Conservation (phyloP, 768 basidiomycete species). For the Suillus clintonianus region DNA sequence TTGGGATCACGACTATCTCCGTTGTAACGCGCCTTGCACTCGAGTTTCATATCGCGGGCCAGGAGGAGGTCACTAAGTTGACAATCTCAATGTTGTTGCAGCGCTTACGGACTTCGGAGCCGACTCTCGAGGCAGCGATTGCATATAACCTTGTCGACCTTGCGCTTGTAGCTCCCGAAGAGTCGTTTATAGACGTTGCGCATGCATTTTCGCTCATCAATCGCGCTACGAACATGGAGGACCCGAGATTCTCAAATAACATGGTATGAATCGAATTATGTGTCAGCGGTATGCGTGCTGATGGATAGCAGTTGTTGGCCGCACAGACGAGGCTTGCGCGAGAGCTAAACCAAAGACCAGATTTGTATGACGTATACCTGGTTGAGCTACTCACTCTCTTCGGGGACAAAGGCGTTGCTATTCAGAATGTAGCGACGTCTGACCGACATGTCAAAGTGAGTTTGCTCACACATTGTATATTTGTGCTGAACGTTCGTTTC, state of each 20-base stretch:
- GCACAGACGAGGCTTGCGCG: slow-evolving; percentile 90
- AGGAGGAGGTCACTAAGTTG: slow-evolving; percentile 85
- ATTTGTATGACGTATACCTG: slow-evolving; percentile 78
- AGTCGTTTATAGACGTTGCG: slow-evolving; percentile 81
- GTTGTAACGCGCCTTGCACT: slow-evolving; percentile 86
- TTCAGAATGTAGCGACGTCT: slow-evolving; percentile 76
- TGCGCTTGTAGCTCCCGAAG: slow-evolving; percentile 77
- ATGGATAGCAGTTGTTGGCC: slow-evolving; percentile 64
- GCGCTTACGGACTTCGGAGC: slow-evolving; percentile 80
- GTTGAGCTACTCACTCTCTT: slow-evolving; percentile 85
- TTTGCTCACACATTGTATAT: neutral
- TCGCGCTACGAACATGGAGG: slow-evolving; percentile 84
- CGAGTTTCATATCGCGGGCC: slow-evolving; percentile 59
- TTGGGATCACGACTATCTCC: slow-evolving; percentile 89
- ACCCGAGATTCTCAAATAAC: slow-evolving; percentile 86
- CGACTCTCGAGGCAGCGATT: slow-evolving; percentile 87
- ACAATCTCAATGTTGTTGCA: slow-evolving; percentile 94
- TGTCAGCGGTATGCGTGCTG: neutral
- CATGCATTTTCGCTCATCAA: slow-evolving; percentile 83
- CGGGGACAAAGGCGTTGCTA: slow-evolving; percentile 87
- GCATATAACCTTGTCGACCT: slow-evolving; percentile 91
- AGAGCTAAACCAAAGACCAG: slow-evolving; percentile 71
- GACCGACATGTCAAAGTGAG: slow-evolving; percentile 68
- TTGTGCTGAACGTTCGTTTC: slow-evolving; percentile 4
- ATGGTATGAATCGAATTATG: slow-evolving; percentile 53